Evolutionary conservation across 2,329 filamentous ascomycete species (phyloP), one percentile per base, ranked within the genome.

Genomic region (Dissoconium aciculare): DNA sequence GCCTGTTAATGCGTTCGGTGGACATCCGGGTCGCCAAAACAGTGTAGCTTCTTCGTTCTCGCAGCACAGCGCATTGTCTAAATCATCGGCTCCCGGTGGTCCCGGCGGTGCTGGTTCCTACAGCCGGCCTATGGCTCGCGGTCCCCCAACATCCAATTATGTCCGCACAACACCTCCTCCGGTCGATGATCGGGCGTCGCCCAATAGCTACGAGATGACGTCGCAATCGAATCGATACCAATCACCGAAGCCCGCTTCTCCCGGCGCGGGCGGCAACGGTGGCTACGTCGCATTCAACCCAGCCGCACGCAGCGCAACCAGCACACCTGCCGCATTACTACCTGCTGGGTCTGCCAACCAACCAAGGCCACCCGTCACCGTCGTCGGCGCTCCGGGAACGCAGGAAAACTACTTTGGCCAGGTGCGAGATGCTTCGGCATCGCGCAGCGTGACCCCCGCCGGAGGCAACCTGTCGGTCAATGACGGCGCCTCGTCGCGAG

Each of bases 271-370:
- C 17, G 40, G n/a, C n/a, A n/a, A n/a, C n/a, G n/a, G n/a, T n/a
- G n/a, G 40, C 19, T 54, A 52, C 31, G 38, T 47, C 5, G 46
- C 52, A 11, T 55, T 53, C 49, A 52, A 48, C 19, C 49, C 51
- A 8, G 29, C 38, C 8, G 15, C 41, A 8, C 32, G 32, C 11
- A 35, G 28, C 17, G 17, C 25, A 15, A 34, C 33, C 17, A 11
- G 19, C 28, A n/a, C 11, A 28, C 14, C 19, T 19, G 11, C 30
- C 31, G 4, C 17, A 8, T 8, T n/a, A 23, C 8, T 23, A 24
- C 11, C 23, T 6, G 3, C 30, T 28, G 4, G 21, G 15, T 11
- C 4, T 33, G 9, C 33, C 35, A 4, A 23, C 28, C 33, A 31
- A 5, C 36, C 36, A 12, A 31, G 33, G 8, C 36, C 28, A n/a